Base-by-base conservation (phyloP, 148 eudicot genomes). In the Heliosperma pusillum region DNA sequence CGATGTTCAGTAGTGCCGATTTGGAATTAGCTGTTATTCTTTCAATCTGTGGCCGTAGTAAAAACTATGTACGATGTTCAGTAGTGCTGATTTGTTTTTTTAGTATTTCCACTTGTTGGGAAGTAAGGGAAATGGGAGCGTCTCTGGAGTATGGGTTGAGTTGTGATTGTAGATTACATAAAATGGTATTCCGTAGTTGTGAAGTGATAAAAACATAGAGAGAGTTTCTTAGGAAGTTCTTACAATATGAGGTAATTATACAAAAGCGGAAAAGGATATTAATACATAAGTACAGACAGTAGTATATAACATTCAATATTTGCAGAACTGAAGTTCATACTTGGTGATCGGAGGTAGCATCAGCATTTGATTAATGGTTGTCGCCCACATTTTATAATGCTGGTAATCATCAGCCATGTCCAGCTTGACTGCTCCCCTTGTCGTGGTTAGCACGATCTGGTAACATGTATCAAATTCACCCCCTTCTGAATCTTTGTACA, bases 401-500 rank as follows among this genome's bases (percentile, higher is more conserved):
- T 83, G 83, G 76, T 89, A 88, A 80, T 95, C 91, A 36, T 89
- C 86, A 62, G 76, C 84, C 97, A 95, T 92, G 72, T 95, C 97
- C 26, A 95, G 76, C 85, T 89, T 95, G 53, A 89, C 82, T 45
- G 85, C 79, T 30, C 97, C 98, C 42, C 78, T 80, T 62, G 88
- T 83, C 0, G 98, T 92, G 5, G 86, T 89, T 75, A 95, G 61
- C 26, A 88, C 93, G 19, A 95, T 81, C 55, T 88, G 92, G 70
- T 90, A 95, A 74, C 98, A 89, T 27, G 92, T 90, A n/a, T 86
- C 86, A 15, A 24, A 77, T 57, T 90, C 92, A 9, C 81, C 89
- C 0, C 80, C 87, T 78, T 81, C 82, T 52, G 88, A 72, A 66
- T 89, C 89, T 70, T 89, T 89, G 76, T 92, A 95, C 68, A 92